phyloP scores from a whole-genome alignment of 495 filamentous ascomycete species.

The Aspergillus hancockii region DNA sequence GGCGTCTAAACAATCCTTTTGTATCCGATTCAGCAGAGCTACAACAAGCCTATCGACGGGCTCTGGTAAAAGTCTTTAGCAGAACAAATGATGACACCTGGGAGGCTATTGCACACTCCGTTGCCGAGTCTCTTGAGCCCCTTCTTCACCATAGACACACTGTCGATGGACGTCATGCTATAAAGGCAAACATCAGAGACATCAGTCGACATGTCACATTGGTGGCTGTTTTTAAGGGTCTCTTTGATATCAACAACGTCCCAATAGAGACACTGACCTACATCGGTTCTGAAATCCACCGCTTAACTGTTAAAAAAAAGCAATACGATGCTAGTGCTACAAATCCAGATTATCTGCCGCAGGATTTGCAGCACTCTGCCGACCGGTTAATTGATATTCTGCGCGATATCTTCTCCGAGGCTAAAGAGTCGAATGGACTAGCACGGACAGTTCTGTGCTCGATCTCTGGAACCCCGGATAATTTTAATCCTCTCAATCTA shows the following conservation, averaged over 20 bases:
- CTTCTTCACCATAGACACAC: background rate
- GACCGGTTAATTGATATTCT: background rate
- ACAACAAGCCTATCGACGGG: background rate
- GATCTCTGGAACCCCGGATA: conserved; percentile 5
- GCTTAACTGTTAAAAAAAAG: background rate
- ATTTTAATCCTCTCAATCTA: conserved; percentile 5
- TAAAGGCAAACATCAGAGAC: background rate
- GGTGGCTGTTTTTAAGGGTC: background rate
- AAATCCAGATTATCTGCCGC: background rate
- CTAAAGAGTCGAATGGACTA: background rate
- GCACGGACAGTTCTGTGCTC: conserved; percentile 4
- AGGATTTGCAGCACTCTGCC: background rate
- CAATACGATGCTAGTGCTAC: background rate
- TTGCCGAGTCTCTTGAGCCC: background rate
- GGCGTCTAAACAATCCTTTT: background rate
- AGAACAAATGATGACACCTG: background rate
- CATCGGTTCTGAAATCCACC: background rate
- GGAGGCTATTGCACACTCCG: background rate
- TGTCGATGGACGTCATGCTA: background rate
- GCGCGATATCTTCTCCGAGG: background rate
- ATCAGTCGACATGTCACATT: background rate
- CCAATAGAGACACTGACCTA: background rate
- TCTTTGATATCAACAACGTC: conserved; percentile 4
- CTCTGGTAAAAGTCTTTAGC: background rate
- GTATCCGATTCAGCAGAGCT: background rate